A percentile compares a stretch with the other conserved stretches of the same genome.
Conservation (phyloP, 805 yeast genomes). For the Clavispora asparagi region DNA sequence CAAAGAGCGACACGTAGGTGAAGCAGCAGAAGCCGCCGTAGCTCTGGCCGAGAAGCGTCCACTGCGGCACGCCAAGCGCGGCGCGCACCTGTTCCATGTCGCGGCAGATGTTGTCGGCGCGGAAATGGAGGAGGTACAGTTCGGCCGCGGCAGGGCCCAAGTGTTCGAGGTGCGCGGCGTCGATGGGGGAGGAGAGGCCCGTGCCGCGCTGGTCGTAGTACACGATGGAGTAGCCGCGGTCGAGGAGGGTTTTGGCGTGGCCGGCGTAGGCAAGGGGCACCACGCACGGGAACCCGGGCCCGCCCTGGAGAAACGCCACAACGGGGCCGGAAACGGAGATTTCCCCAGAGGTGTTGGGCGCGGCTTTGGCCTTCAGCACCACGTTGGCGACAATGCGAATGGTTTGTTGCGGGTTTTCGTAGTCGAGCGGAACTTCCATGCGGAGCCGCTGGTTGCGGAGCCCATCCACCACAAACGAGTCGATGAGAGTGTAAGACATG, state of each 20-base stretch:
- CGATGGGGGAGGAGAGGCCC: conserved; percentile 47
- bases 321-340: conserved; percentile 17
- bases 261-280: conserved; percentile 35
- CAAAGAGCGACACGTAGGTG: conserved; percentile 44
- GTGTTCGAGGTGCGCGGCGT: conserved; percentile 21
- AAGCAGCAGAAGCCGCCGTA: conserved; percentile 51
- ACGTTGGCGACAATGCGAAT: conserved; percentile 26
- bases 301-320: conserved; percentile 46
- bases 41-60: conserved; percentile 54
- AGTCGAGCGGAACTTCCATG: conserved; percentile 20
- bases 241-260: conserved; percentile 32
- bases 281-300: conserved; percentile 47
- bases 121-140: conserved; percentile 37
- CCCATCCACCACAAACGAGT: conserved; percentile 14
- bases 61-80: conserved; percentile 24
- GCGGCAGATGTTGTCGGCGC: conserved; percentile 49
- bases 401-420: conserved; percentile 7
- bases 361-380: conserved; percentile 28
- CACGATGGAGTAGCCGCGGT: conserved; percentile 39
- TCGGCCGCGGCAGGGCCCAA: conserved; percentile 16
- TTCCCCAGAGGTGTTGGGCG: no score
- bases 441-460: conserved; percentile 13
- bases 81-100: conserved; percentile 46
- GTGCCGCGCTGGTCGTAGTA: conserved; percentile 60
- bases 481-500: conserved; percentile 9